A percentile compares a stretch with the other conserved stretches of the same genome.
Conservation (phyloP, 108 stramenopile genomes). For the Fragilaria crotonensis region DNA sequence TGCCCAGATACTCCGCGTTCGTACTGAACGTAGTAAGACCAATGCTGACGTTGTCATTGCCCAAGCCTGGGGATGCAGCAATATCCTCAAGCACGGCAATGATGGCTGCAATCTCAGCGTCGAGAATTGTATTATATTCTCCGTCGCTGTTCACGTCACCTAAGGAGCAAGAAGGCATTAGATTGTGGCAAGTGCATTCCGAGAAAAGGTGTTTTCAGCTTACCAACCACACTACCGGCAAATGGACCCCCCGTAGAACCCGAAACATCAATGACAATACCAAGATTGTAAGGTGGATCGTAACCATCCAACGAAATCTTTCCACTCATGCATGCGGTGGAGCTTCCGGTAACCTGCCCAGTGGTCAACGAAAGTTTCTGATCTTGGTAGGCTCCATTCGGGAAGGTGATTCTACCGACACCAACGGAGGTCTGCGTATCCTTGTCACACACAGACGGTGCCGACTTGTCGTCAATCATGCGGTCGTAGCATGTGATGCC, state of each 20-base stretch:
- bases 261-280: conserved; percentile 21
- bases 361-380: conserved; percentile 1
- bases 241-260: conserved; percentile 13
- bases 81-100: conserved; percentile 13
- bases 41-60: conserved; percentile 23
- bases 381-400: not conserved
- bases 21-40: conserved; percentile 13
- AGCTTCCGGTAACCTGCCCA: not conserved
- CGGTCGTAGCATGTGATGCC: not conserved
- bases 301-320: not conserved
- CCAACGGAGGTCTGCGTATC: not conserved
- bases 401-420: not conserved
- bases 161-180: too few species aligned
- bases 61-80: not conserved
- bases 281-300: conserved; percentile 12
- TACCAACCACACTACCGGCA: conserved; percentile 4
- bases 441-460: not conserved
- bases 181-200: too few species aligned
- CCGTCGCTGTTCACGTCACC: conserved; percentile 30
- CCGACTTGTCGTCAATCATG: not conserved
- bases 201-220: too few species aligned
- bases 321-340: not conserved
- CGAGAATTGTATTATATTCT: conserved; percentile 15
- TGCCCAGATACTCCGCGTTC: conserved; percentile 1
- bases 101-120: conserved; percentile 20